Evolutionary conservation across 1,139 yeast species (phyloP).

Genomic region (Torulaspora globosa): DNA sequence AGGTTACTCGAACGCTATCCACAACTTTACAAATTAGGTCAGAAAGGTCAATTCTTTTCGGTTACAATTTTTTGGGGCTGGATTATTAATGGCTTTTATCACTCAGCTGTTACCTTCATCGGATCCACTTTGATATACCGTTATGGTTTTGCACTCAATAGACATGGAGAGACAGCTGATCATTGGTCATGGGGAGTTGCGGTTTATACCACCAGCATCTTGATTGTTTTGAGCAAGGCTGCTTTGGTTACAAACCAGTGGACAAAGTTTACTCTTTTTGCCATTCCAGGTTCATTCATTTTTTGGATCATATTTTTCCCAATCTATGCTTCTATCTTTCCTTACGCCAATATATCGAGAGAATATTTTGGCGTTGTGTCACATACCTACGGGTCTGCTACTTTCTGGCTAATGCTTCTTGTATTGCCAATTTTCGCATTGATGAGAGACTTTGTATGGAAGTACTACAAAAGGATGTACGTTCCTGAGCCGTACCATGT

Average conservation of each 20-base stretch:
- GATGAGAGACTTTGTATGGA: conserved; percentile 88
- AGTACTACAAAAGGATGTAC: conserved; percentile 86
- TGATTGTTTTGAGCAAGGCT: conserved; percentile 92
- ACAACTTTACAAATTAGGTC: conserved; percentile 87
- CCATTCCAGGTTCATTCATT: conserved; percentile 89
- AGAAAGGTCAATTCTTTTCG: conserved; percentile 80
- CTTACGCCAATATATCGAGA: conserved; percentile 71
- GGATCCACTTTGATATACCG: conserved; percentile 67
- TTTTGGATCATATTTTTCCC: conserved; percentile 89
- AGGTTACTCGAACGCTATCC: conserved; percentile 87
- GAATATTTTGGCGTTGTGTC: conserved; percentile 80
- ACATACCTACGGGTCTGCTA: conserved; percentile 69
- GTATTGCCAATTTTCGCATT: conserved; percentile 75
- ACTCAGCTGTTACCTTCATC: conserved; percentile 78
- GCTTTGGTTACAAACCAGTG: conserved; percentile 87
- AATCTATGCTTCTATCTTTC: conserved; percentile 79
- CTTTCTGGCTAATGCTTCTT: conserved; percentile 81
- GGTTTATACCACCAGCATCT: conserved; percentile 77
- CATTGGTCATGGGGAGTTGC: conserved; percentile 98
- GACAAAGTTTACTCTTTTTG: conserved; percentile 88
- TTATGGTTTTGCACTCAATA: conserved; percentile 58
- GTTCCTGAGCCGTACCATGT: conserved; percentile 89
- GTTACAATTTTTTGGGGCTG: conserved; percentile 95
- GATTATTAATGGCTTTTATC: conserved; percentile 93
- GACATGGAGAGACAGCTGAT: conserved; percentile 68